Base-by-base conservation (phyloP, 192 early-diverging fungal genomes). In the Coemansia guatemalensis region DNA sequence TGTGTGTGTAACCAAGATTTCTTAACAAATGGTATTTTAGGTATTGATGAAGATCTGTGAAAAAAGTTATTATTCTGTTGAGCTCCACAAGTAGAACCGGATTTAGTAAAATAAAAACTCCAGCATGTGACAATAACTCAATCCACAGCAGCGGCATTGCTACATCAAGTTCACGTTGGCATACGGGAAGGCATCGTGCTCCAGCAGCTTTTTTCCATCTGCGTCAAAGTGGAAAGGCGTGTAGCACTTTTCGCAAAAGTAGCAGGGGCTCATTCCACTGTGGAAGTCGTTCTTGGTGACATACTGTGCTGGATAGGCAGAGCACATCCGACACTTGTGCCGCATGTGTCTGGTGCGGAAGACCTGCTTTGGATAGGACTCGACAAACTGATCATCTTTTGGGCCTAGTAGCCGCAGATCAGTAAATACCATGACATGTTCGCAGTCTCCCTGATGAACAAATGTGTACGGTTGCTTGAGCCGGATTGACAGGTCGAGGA, bases 391-490 rank as follows among this genome's bases (percentile, higher is more conserved):
- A 47, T 85, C 87, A 66, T 89, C 88, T 21, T 78, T 74, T 32
- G 75, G 75, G 1, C 69, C 74, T 32, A 77, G 58, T 11, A 82
- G 58, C 12, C 89, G 82, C 26, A 88, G 39, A 53, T 88, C 85
- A 8, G 80, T 82, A 56, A 93, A 86, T 64, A 87, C 77, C 32
- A 93, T 35, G 24, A 89, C 75, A 56, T 93, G 92, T 65, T 92
- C 85, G 67, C 92, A 93, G 55, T 86, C 79, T 30, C 87, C 92
- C 75, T 92, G 90, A 62, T 93, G 92, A 9, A 87, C 82, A 54
- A 90, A 88, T 25, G 85, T 64, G 69, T 93, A 93, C 4, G 88
- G 87, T 48, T 83, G 70, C 50, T 87, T 83, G 47, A 89, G 62
- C 7, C 83, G 80, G 51, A 93, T 75, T 5, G 84, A 77, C 20